These are phyloP conservation scores for Sclerotinia trifoliorum DNA, from an alignment of 2,329 filamentous ascomycete genomes.

Conservation along the genomic window DNA sequence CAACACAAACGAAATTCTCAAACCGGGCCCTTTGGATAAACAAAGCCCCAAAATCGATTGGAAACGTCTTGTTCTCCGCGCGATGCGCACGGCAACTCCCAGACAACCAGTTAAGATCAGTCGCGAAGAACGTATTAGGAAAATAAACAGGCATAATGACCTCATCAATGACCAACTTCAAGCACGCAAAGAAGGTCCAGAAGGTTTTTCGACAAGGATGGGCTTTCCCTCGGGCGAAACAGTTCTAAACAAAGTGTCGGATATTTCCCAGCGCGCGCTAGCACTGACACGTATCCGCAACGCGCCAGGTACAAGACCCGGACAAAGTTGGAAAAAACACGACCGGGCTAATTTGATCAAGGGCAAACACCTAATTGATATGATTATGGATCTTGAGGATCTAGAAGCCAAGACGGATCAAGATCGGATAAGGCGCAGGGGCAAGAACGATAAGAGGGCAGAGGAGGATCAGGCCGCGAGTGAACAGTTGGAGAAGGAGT, in stretches of 20 bases:
- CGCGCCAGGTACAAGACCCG: conserved; percentile 1
- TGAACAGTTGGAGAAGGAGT: not conserved
- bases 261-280: not conserved
- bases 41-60: conserved; percentile 2
- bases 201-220: not conserved
- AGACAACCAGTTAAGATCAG: not conserved
- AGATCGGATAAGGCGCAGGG: not conserved
- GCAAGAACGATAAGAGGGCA: not conserved
- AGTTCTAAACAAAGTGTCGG: conserved; percentile 2
- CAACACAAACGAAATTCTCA: conserved; percentile 4
- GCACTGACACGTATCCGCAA: conserved; percentile 11
- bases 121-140: conserved; percentile 8
- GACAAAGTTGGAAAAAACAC: not conserved
- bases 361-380: not conserved
- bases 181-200: not conserved
- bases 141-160: not conserved
- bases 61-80: conserved; percentile 13
- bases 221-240: not conserved
- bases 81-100: not conserved
- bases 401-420: not conserved
- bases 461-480: not conserved
- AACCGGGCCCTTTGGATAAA: not conserved
- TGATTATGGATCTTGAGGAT: conserved; percentile 19
- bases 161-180: not conserved
- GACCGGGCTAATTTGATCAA: conserved; percentile 1